These are phyloP conservation scores for Gremmenia infestans DNA, from an alignment of 2,329 filamentous ascomycete species.

Conservation along the genomic window DNA sequence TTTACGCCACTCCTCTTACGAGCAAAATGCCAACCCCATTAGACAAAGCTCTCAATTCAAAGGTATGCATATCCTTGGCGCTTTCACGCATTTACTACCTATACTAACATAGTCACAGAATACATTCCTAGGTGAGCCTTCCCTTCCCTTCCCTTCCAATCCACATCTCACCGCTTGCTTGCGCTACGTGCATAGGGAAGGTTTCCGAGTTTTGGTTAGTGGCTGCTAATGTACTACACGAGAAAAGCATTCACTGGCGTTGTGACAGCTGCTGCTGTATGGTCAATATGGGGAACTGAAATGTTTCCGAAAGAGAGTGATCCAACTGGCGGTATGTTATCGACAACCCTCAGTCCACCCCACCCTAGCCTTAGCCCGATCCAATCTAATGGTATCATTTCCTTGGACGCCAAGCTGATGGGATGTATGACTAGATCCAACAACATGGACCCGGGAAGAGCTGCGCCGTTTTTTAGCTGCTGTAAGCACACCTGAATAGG, in stretches of 20 bases:
- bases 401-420: neutral
- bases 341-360: neutral
- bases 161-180: neutral
- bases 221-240: neutral
- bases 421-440: conserved; percentile 45
- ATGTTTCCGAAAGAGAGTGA: conserved; percentile 73
- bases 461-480: conserved; percentile 73
- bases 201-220: neutral
- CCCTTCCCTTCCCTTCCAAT: neutral
- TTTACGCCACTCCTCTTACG: conserved; percentile 1
- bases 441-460: conserved; percentile 74
- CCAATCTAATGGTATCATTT: too few relatives aligned
- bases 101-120: conserved; percentile 44
- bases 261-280: conserved; percentile 74
- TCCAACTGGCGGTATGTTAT: conserved; percentile 63
- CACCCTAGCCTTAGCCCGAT: neutral
- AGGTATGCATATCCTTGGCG: conserved; percentile 41
- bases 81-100: neutral
- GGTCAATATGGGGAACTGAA: conserved; percentile 77
- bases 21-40: conserved; percentile 62
- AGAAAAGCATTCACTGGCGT: conserved; percentile 70
- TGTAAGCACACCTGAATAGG: conserved; percentile 48
- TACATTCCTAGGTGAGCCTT: conserved; percentile 57
- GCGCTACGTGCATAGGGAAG: neutral
- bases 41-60: conserved; percentile 65